Base-by-base conservation (phyloP, 495 filamentous ascomycete genomes). In the Talaromyces stipitatus region DNA sequence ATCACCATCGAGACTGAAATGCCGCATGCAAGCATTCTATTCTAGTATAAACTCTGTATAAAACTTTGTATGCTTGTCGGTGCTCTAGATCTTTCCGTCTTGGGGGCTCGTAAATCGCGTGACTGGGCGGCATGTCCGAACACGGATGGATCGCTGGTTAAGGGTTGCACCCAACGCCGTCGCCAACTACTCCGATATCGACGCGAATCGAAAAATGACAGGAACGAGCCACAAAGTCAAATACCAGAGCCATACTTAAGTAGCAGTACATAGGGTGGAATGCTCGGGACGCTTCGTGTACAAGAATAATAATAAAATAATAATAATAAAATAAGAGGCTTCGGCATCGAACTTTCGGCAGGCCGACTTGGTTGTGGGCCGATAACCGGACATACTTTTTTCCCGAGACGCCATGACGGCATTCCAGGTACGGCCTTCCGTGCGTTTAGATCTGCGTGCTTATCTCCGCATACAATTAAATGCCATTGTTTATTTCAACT, bases 51-150 rank as follows among this genome's bases (percentile, higher is more conserved):
- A 12, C 33, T 38, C 16, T 38, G n/a, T 38, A 6, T 16, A 3
- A 9, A 16, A n/a, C 14, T 8, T 14, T 41, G 2, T 41, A 41
- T 41, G 16, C 24, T 26, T 24, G 45, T 4, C 45, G 22, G 24
- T 12, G 45, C 45, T 48, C 45, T 48, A 48, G 45, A 48, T 48
- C 45, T 48, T 11, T 20, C 45, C 45, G 45, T 48, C 45, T 48
- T 48, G 45, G 45, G 45, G 45, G 45, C 45, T 48, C 4, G 45
- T 48, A 24, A 20, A 23, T 48, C 45, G 45, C 24, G 45, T 48
- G 45, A 48, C 45, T 48, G 22, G 45, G 7, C 22, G 45, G 45
- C 22, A 48, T 48, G 45, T 48, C 45, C 45, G 45, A 48, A 48
- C 45, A 18, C 45, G 45, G 45, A 41, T 41, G n/a, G 36, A 41